Base-by-base conservation (phyloP, 139 green algal genomes). In the Picochlorum sp. region DNA sequence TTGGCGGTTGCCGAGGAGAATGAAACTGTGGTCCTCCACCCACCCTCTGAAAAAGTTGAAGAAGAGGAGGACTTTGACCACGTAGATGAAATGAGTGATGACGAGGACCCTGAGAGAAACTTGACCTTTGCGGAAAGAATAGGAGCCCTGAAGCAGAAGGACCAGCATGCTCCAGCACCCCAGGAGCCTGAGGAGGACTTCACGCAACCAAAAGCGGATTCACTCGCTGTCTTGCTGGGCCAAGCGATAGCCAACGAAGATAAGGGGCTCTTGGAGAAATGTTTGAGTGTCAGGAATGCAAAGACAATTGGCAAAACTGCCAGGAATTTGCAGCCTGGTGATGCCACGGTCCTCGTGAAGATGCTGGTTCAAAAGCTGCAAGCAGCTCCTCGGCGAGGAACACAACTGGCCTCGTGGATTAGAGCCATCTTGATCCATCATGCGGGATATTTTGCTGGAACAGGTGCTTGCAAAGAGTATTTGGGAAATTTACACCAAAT, bases 251-350 rank as follows among this genome's bases (percentile, higher is more conserved):
- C n/a, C 13, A 60, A 44, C 21, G 30, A 45, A 23, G 80, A 88
- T 67, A 69, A 62, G 14, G 60, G 65, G 3, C 71, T 91, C 44
- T 67, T 89, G 45, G 81, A 89, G 72, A 71, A 74, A 26, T 86
- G 79, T 60, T 37, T 91, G 3, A 45, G 74, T 26, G 54, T 86
- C 38, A 68, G 65, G 67, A 79, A 71, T 49, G 74, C 83, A 18
- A 83, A 86, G 67, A 56, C 88, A 14, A 74, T 94, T 23, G 51
- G 11, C 28, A 88, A 86, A 73, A 90, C 72, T 15, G 80, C 86
- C 16, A 57, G 54, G 44, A 73, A 78, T 14, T 73, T 92, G 49
- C 28, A 72, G n/a, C 75, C 82, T 15, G 24, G 67, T 26, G 54
- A 71, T 11, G 67, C 71, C 54, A 63, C 65, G 23, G 50, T 72